phyloP scores from a whole-genome alignment of 208 protist genomes.

The Phytomonas francai region DNA sequence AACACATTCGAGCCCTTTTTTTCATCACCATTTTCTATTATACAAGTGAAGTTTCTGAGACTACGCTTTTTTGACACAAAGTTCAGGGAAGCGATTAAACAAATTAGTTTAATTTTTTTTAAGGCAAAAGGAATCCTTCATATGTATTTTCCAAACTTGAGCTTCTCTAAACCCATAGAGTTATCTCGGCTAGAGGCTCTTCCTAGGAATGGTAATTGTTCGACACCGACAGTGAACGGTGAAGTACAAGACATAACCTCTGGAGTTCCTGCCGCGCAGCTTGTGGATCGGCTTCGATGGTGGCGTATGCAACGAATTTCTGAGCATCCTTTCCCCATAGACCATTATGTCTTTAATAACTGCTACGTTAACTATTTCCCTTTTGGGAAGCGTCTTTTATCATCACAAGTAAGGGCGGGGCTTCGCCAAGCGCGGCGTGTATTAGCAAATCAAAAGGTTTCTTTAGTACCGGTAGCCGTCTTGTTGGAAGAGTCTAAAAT shows the following conservation, averaged over 20 bases:
- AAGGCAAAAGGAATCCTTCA: not conserved
- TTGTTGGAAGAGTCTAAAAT: not conserved
- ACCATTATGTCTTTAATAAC: slow-evolving; percentile 28
- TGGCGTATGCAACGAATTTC: slow-evolving; percentile 42
- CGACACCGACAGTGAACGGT: not conserved
- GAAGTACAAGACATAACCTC: not conserved
- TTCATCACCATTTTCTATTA: slow-evolving; percentile 12
- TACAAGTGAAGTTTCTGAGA: not conserved
- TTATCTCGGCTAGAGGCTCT: not conserved
- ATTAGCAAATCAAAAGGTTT: slow-evolving; percentile 2
- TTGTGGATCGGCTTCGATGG: slow-evolving; percentile 70
- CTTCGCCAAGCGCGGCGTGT: slow-evolving; percentile 16
- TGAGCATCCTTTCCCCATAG: slow-evolving; percentile 31
- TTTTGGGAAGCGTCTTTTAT: slow-evolving; percentile 32
- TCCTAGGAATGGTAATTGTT: not conserved
- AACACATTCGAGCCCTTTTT: not conserved
- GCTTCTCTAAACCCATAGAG: slow-evolving; percentile 11
- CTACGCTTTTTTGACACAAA: not conserved
- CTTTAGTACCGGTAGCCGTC: not conserved
- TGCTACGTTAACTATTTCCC: slow-evolving; percentile 44
- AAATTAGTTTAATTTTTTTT: not conserved
- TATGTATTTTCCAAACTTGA: slow-evolving; percentile 6
- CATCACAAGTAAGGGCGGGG: slow-evolving; percentile 12
- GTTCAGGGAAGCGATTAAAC: not conserved
- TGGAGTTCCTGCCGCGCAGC: slow-evolving; percentile 19